These are phyloP conservation scores for Crithidia sp. DNA, from an alignment of 208 protist species.

Conservation along the genomic window DNA sequence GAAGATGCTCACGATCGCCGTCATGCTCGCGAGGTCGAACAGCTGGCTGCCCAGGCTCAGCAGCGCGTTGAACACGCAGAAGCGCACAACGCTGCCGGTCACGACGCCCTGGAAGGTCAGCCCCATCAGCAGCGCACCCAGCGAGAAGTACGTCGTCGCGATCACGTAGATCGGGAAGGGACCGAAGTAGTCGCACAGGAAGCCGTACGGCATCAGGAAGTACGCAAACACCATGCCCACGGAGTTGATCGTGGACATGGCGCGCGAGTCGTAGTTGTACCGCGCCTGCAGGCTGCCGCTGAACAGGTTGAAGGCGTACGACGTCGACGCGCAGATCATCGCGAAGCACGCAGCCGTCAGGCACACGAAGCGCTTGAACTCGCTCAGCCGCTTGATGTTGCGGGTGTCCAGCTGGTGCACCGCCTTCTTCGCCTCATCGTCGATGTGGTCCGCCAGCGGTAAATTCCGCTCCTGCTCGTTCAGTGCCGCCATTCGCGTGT, in stretches of 20 bases:
- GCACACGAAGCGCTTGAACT: constrained; percentile 40
- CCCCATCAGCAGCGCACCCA: constrained; percentile 48
- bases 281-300: constrained; percentile 37
- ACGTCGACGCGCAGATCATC: constrained; percentile 41
- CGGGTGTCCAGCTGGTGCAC: constrained; percentile 21
- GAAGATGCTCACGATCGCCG: constrained; percentile 68
- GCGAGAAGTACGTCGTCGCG: constrained; percentile 30
- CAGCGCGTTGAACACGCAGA: constrained; percentile 52
- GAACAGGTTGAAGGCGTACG: constrained; percentile 70
- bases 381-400: constrained; percentile 28
- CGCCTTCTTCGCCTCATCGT: constrained; percentile 17
- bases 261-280: constrained; percentile 44
- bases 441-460: not conserved
- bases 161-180: constrained; percentile 43
- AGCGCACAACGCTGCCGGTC: constrained; percentile 30
- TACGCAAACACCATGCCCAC: constrained; percentile 45
- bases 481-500: too few relatives aligned
- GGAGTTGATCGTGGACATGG: constrained; percentile 65
- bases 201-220: constrained; percentile 54
- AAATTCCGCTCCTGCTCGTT: too few relatives aligned
- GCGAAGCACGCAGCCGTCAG: constrained; percentile 33
- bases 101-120: constrained; percentile 58
- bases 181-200: constrained; percentile 61
- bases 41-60: constrained; percentile 43
- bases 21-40: constrained; percentile 54